Percentiles rank a stretch among this genome's conserved stretches.
Conservation (phyloP, 202 grass and related monocot genomes). For the Setaria viridis region DNA sequence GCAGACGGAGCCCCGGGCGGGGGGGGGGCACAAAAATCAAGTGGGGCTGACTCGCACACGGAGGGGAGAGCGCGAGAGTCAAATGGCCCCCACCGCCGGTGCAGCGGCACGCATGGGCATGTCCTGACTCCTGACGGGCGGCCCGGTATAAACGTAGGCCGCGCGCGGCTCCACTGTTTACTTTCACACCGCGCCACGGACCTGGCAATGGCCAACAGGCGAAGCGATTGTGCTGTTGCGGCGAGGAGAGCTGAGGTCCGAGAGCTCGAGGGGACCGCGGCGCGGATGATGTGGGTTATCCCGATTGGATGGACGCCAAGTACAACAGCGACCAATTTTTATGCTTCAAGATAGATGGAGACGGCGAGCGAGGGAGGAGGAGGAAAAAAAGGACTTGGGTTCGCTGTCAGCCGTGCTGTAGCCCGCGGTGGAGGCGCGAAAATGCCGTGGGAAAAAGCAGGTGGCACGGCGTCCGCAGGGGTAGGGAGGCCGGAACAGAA, state of each 20-base stretch:
- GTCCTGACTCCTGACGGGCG: too few species aligned
- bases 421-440: neutral
- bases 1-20: neutral
- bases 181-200: neutral
- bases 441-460: slow-evolving; percentile 7
- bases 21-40: slow-evolving; percentile 24
- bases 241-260: too few species aligned
- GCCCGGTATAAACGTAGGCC: neutral
- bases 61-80: slow-evolving; percentile 33
- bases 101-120: too few species aligned
- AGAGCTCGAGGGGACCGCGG: neutral
- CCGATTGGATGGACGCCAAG: slow-evolving; percentile 17
- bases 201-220: neutral
- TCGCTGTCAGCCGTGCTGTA: slow-evolving; percentile 52
- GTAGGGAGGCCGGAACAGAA: neutral
- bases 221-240: neutral
- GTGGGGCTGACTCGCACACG: slow-evolving; percentile 53
- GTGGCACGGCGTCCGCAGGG: neutral
- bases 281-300: neutral
- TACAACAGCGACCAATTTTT: slow-evolving; percentile 30
- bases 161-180: neutral
- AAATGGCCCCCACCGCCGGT: slow-evolving; percentile 35
- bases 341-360: neutral
- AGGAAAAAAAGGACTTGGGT: neutral
- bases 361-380: neutral